These are phyloP conservation scores for Nakazawaea ambrosiae DNA, from an alignment of 805 yeast genomes.

Conservation along the genomic window DNA sequence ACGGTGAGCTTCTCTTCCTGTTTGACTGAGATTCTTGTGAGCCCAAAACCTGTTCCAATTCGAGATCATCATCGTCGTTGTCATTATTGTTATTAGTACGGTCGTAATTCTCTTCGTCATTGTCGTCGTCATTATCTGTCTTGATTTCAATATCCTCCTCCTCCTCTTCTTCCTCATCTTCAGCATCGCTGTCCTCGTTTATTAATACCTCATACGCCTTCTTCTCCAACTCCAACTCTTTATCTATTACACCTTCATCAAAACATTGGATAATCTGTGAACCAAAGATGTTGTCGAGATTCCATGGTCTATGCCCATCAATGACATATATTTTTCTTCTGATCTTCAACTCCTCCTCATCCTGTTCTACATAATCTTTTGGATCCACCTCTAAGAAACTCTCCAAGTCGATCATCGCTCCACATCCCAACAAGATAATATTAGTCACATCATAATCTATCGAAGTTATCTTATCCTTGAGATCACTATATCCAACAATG, in stretches of 20 bases:
- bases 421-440: constrained; percentile 83
- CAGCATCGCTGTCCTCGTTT: constrained; percentile 29
- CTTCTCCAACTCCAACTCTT: constrained; percentile 46
- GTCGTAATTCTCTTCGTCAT: background rate
- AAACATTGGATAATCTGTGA: constrained; percentile 70
- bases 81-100: constrained; percentile 26
- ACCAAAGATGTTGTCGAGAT: constrained; percentile 85
- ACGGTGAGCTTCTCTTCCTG: constrained; percentile 24
- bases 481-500: constrained; percentile 83
- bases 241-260: constrained; percentile 77
- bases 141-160: constrained; percentile 27
- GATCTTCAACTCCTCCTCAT: constrained; percentile 21
- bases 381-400: constrained; percentile 59
- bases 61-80: constrained; percentile 22
- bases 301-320: constrained; percentile 97
- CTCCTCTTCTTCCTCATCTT: constrained; percentile 28
- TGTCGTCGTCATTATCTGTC: constrained; percentile 26
- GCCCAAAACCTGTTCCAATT: constrained; percentile 21
- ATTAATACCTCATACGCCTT: constrained; percentile 54
- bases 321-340: constrained; percentile 66
- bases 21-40: constrained; percentile 25
- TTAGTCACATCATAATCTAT: constrained; percentile 72
- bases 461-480: constrained; percentile 52
- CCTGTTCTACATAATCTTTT: constrained; percentile 37
- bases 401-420: constrained; percentile 85